Evolutionary conservation across 495 filamentous ascomycete species (phyloP).

Genomic region (Neurospora pannonica): DNA sequence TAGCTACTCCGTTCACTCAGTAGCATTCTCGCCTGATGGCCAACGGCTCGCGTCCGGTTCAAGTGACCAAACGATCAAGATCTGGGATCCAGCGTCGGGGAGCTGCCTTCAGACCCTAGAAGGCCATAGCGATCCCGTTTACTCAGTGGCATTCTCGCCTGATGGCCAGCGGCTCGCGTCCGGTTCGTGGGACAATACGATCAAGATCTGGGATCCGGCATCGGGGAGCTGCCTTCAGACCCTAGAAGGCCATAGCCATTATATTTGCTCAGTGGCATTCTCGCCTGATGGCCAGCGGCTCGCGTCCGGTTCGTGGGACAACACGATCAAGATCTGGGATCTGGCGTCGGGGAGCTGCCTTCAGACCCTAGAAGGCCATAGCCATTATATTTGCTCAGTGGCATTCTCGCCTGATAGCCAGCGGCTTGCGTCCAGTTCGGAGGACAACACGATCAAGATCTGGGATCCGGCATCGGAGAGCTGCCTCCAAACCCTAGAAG

Average conservation of each 20-base stretch:
- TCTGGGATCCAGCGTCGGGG: conserved; percentile 68
- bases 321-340: conserved; percentile 39
- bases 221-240: conserved; percentile 72
- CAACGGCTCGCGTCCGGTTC: conserved; percentile 77
- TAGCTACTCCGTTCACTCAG: neutral
- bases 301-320: conserved; percentile 79
- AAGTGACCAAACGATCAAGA: conserved; percentile 76
- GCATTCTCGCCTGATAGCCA: too few relatives aligned
- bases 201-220: conserved; percentile 86
- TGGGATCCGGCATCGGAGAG: too few relatives aligned
- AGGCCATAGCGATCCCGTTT: neutral
- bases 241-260: conserved; percentile 59
- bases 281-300: conserved; percentile 46
- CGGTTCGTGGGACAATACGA: conserved; percentile 74
- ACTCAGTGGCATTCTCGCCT: neutral
- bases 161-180: conserved; percentile 62
- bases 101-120: conserved; percentile 1
- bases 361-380: too few relatives aligned
- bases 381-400: too few relatives aligned
- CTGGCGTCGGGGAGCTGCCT: neutral
- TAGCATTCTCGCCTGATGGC: conserved; percentile 6
- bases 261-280: conserved; percentile 8
- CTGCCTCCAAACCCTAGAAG: too few relatives aligned
- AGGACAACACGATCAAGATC: too few relatives aligned
- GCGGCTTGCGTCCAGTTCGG: too few relatives aligned